Evolutionary conservation across 2,329 filamentous ascomycete species (phyloP), one percentile per base, ranked within the genome.

Genomic region (Fusarium dlaminii): DNA sequence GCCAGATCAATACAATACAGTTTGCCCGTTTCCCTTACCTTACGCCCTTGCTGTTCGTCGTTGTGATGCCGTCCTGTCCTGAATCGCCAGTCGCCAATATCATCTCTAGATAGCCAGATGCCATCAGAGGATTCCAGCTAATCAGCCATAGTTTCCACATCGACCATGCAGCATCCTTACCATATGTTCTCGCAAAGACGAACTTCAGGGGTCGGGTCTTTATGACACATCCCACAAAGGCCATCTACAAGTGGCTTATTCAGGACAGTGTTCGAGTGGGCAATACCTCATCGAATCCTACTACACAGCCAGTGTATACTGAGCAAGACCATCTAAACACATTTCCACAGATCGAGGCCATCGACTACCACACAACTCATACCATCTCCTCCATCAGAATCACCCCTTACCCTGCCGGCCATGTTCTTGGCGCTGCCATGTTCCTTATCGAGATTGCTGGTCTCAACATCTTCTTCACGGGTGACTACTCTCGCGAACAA

Each of bases 241-340:
- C 96, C 78, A 99, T 99, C 81, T 99, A 99, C 89, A 98, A 98
- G 85, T 98, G 96, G 96, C 90, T 98, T 58, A 98, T 98, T 72
- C 95, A 98, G 83, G 96, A 99, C 83, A 97, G 95, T 75, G 94
- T 99, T 49, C 92, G 96, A 67, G 95, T 99, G 36, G 93, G 92
- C 81, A 93, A 91, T 79, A 91, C 89, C 9, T 90, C 90, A 5
- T 90, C 89, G 15, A 89, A 90, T 74, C 85, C 87, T 61, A 87
- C 86, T 1, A 87, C 93, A 79, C 88, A 96, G 87, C 87, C 94
- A 80, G 90, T 98, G 51, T 99, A 98, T 82, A 98, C 94, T 3
- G 96, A 99, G 83, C 92, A 96, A 77, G 96, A 99, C 80, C 95
- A 98, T 82, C 88, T 98, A 34, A 95, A 94, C 72, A 98, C 96